Evolutionary conservation across 306 rosid species (phyloP), one percentile per base, ranked within the genome.

Genomic region (Ormosia emarginata): DNA sequence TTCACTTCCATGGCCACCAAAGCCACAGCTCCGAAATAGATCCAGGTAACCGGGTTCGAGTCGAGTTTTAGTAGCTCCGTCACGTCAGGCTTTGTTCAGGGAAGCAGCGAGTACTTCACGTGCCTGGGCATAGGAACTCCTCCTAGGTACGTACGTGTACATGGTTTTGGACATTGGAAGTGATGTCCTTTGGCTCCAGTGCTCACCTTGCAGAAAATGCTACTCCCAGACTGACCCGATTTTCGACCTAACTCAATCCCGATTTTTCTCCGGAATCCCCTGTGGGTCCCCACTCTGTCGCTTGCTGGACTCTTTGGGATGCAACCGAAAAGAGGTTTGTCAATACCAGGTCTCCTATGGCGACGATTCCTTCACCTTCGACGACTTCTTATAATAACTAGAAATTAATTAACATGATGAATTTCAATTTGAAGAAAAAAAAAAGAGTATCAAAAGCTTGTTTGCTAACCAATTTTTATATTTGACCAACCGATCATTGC

Each of bases 41-140:
- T 1, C 24, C 1, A 24, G 1, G 24, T 24, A 24, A 24, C 24
- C 65, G 13, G 67, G 6, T 11, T 49, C 5, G 81, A 91, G 4
- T 81, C 50, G 36, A 77, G 86, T 2, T 86, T 92, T 78, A 88
- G 91, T 47, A 86, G 91, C 91, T 91, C 93, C 2, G 67, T 91
- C 8, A 52, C 85, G 43, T 91, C 96, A 5, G 96, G 96, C 2
- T 87, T 91, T 30, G 64, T 92, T 3, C 92, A 83, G 69, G 96
- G 96, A 2, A 90, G 93, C 69, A 93, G 93, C 7, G 93, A 91
- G 76, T 91, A 91, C 85, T 91, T 91, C 86, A 91, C 93, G 37
- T 91, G 93, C 71, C 47, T 91, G n/a, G 96, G 96, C 46, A 92
- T 91, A 0, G 96, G 93, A 1, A 88, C 92, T 0, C 96, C 96